phyloP scores from a whole-genome alignment of 1,139 yeast species.

The Kluyveromyces sp. region DNA sequence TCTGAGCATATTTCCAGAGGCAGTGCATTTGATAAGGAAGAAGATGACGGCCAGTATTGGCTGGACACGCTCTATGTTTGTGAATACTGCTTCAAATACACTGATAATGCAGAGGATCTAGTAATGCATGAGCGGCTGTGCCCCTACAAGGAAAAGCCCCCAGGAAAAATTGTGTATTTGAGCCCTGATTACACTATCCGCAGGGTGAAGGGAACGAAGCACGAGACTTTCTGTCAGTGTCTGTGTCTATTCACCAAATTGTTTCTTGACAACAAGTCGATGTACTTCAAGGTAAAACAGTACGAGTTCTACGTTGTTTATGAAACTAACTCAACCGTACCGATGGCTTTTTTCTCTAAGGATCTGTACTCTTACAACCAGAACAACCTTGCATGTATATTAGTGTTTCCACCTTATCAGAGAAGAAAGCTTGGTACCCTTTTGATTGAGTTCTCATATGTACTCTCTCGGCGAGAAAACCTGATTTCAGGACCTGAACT shows the following conservation, averaged over 20 bases:
- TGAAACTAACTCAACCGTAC: slow-evolving; percentile 40
- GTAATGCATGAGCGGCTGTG: slow-evolving; percentile 45
- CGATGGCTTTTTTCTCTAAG: slow-evolving; percentile 90
- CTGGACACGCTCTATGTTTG: slow-evolving; percentile 63
- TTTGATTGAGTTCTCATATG: slow-evolving; percentile 77
- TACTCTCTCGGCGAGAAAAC: slow-evolving; percentile 52
- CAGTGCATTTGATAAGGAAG: background rate
- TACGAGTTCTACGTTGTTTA: slow-evolving; percentile 76
- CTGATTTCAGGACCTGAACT: slow-evolving; percentile 81
- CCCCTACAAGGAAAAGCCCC: slow-evolving; percentile 37
- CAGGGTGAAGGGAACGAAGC: slow-evolving; percentile 56
- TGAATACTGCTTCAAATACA: slow-evolving; percentile 76
- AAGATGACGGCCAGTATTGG: slow-evolving; percentile 37
- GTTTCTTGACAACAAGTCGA: slow-evolving; percentile 85
- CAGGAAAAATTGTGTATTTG: slow-evolving; percentile 65
- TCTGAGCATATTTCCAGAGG: slow-evolving; percentile 7
- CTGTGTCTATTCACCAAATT: slow-evolving; percentile 79
- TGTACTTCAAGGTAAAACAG: slow-evolving; percentile 68
- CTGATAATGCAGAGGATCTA: slow-evolving; percentile 40
- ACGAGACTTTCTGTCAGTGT: slow-evolving; percentile 69
- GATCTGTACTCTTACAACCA: slow-evolving; percentile 79
- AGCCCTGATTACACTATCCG: slow-evolving; percentile 54
- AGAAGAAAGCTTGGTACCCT: slow-evolving; percentile 69
- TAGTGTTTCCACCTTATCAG: slow-evolving; percentile 90
- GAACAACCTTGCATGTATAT: slow-evolving; percentile 83